Evolutionary conservation across 805 yeast genomes (phyloP).

Genomic region (Candida methanosorbosa): DNA sequence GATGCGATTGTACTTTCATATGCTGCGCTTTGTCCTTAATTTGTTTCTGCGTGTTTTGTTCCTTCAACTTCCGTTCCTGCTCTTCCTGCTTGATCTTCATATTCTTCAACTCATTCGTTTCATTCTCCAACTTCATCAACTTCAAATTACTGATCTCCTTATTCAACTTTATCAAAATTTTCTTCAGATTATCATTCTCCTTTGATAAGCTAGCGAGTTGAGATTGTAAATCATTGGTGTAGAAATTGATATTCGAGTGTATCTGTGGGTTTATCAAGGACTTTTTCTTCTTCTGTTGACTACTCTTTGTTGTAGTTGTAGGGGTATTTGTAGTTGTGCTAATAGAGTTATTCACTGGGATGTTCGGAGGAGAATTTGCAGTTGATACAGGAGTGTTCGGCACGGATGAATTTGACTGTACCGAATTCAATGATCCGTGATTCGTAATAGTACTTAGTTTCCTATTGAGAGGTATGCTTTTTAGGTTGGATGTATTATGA

Average conservation of each 20-base stretch:
- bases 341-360: no score
- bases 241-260: conserved; percentile 26
- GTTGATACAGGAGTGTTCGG: no score
- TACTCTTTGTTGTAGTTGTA: conserved; percentile 2
- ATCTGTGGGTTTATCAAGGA: conserved; percentile 23
- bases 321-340: conserved; percentile 15
- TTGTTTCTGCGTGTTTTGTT: no score
- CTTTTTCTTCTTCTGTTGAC: conserved; percentile 3
- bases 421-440: conserved; percentile 16
- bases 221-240: conserved; percentile 24
- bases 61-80: no score
- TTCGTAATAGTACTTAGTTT: conserved; percentile 12
- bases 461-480: conserved; percentile 4
- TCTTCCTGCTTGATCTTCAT: no score
- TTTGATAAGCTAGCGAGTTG: conserved; percentile 33
- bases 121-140: conserved; percentile 4
- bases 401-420: no score
- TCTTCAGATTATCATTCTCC: conserved; percentile 35
- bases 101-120: no score
- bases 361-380: no score
- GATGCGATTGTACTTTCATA: no score
- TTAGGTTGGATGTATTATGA: neutral
- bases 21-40: no score
- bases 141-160: conserved; percentile 27
- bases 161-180: conserved; percentile 29